Conservation (phyloP, 140 eudicot genomes). For the Senecio squalidus region DNA sequence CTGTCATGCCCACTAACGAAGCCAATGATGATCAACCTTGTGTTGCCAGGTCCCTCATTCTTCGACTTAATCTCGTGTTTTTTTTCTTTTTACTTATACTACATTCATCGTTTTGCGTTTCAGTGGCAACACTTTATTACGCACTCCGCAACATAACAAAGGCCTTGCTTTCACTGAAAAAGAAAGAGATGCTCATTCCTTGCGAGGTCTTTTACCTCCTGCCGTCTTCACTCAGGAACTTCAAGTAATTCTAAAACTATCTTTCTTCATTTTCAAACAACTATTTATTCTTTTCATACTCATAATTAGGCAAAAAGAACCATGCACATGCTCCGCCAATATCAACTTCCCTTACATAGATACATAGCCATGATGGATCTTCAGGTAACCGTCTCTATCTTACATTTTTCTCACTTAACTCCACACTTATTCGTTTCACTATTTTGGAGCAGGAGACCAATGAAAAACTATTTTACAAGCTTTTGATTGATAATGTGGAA, state of each 20-base stretch:
- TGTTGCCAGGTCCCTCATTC: constrained; percentile 52
- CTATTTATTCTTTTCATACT: constrained; percentile 5
- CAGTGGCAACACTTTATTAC: constrained; percentile 63
- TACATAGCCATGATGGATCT: constrained; percentile 89
- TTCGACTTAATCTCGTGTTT: not conserved
- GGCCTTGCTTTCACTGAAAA: constrained; percentile 62
- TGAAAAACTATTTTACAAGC: constrained; percentile 70
- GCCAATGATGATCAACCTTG: constrained; percentile 56
- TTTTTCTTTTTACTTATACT: too few species aligned
- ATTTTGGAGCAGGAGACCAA: constrained; percentile 45
- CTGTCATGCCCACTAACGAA: constrained; percentile 35
- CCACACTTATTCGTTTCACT: too few species aligned
- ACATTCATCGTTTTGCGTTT: too few species aligned
- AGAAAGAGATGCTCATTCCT: constrained; percentile 69
- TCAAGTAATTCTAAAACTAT: constrained; percentile 34
- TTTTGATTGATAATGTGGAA: constrained; percentile 68
- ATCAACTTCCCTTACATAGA: constrained; percentile 65
- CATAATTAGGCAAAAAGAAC: constrained; percentile 50
- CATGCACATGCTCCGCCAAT: constrained; percentile 60
- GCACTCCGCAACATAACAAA: constrained; percentile 77
- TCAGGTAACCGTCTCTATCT: constrained; percentile 42
- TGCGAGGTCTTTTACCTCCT: constrained; percentile 65
- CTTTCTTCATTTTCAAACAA: too few species aligned
- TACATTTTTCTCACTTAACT: not conserved
- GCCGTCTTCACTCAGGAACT: constrained; percentile 46